Evolutionary conservation across 371 early-diverging fungal genomes (phyloP).

Genomic region (Umbelopsis sp.): DNA sequence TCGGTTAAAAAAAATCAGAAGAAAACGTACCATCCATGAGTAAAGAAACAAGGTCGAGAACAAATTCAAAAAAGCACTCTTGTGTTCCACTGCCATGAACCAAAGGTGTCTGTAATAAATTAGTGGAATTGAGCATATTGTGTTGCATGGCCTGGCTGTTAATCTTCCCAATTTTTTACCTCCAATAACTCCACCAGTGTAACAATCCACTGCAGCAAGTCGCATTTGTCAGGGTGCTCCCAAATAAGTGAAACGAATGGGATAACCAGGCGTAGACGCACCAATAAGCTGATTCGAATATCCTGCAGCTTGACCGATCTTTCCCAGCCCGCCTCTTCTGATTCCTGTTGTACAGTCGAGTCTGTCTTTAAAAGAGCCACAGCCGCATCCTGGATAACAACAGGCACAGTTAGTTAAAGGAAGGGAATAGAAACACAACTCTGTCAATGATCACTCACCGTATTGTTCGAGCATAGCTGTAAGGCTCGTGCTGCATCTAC

Average conservation of each 20-base stretch:
- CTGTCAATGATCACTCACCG: constrained; percentile 29
- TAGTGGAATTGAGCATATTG: neutral
- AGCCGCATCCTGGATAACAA: constrained; percentile 36
- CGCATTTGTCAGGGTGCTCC: constrained; percentile 59
- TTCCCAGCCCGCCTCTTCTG: constrained; percentile 23
- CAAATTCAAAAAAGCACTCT: constrained; percentile 64
- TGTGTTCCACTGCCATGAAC: constrained; percentile 68
- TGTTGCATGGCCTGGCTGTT: constrained; percentile 6
- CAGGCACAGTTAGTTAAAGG: neutral
- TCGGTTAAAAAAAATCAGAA: no score
- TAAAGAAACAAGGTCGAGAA: constrained; percentile 60
- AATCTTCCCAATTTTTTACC: constrained; percentile 25
- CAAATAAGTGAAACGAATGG: constrained; percentile 61
- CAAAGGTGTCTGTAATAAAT: constrained; percentile 46
- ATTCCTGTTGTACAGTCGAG: constrained; percentile 31
- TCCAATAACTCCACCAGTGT: constrained; percentile 40
- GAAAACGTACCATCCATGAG: constrained; percentile 53
- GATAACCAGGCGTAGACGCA: constrained; percentile 57
- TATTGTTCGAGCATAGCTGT: constrained; percentile 38
- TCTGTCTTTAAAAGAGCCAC: constrained; percentile 44
- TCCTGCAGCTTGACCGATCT: constrained; percentile 41
- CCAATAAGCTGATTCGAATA: constrained; percentile 45
- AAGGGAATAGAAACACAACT: neutral
- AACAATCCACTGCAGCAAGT: constrained; percentile 48
- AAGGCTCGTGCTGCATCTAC: constrained; percentile 51